A percentile compares a stretch with the other conserved stretches of the same genome.
These are phyloP conservation scores for Escallonia herrerae DNA, from an alignment of 129 eudicot species.

Conservation along the genomic window DNA sequence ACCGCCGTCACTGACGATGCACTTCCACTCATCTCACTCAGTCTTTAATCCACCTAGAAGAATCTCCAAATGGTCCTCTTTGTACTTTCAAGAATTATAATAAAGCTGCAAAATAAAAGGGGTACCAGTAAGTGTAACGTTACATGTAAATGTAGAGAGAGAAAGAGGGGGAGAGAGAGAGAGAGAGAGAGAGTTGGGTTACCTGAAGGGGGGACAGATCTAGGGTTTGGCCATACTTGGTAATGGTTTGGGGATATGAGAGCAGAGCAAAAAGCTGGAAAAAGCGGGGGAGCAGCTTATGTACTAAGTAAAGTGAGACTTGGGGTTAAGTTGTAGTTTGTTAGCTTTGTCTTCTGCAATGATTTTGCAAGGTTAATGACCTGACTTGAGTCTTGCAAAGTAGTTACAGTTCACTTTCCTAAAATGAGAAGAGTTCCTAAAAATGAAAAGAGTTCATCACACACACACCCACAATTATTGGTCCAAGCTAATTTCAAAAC, in stretches of 20 bases:
- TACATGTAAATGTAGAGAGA: neutral
- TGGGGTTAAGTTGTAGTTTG: too few species aligned
- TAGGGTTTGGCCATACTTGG: constrained; percentile 57
- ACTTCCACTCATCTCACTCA: constrained; percentile 12
- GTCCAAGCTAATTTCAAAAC: too few species aligned
- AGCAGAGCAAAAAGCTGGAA: neutral
- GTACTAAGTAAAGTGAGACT: neutral
- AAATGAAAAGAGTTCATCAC: too few species aligned
- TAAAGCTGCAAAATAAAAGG: constrained; percentile 7
- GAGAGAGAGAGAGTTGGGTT: constrained; percentile 6
- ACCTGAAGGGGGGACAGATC: constrained; percentile 41
- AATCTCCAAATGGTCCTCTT: neutral
- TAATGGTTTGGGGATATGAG: constrained; percentile 2
- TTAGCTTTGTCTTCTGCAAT: too few species aligned
- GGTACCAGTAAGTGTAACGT: too few species aligned
- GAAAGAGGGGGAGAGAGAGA: neutral
- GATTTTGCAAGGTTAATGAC: too few species aligned
- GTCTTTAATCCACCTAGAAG: neutral
- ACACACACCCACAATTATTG: too few species aligned
- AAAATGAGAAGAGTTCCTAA: too few species aligned
- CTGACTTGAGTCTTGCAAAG: too few species aligned
- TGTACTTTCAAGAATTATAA: neutral
- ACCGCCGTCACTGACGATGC: constrained; percentile 6
- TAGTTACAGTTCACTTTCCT: too few species aligned
- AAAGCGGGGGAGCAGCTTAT: neutral